Evolutionary conservation across 2,329 filamentous ascomycete species (phyloP), one percentile per base, ranked within the genome.

Genomic region (Fusarium oxysporum): DNA sequence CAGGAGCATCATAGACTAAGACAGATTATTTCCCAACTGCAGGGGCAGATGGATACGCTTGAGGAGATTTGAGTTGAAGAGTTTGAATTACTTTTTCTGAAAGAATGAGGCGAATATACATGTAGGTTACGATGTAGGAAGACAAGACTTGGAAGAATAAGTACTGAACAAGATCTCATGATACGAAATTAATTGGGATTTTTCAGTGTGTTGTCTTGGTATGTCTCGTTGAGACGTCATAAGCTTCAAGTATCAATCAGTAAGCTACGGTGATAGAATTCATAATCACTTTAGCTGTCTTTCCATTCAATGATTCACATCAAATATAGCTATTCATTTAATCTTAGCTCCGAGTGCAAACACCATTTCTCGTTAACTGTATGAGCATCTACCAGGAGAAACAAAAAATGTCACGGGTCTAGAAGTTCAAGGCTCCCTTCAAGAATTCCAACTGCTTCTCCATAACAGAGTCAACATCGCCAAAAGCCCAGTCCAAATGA

Each of bases 381-480:
- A 13, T 13, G 3, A 25, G 8, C 2, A 37, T 25, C 17, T 35
- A 8, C 7, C 16, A 7, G 6, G n/a, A 25, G 13, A 13, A 23
- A 21, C 4, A 14, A 10, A 7, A 7, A 19, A 2, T 21, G 10
- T 5, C 11, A 19, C 3, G 5, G 11, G 5, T 13, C 48, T 51
- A 51, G 32, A 51, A 51, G 3, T 51, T 14, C 48, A 51, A 37
- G n/a, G 48, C 48, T 14, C 30, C 48, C 32, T 51, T 51, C n/a
- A 51, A 14, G 48, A 51, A 51, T 12, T 51, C 32, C 32, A 51
- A 51, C 48, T 51, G 48, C 30, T 51, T 51, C n/a, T 51, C 48
- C 48, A 51, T 51, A 9, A 51, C 48, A 21, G 32, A 51, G 32
- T 51, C 48, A 37, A 51, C 48, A 51, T 51, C 48, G 5, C 48